These are phyloP conservation scores for Exophiala lecanii-corni DNA, from an alignment of 2,329 filamentous ascomycete genomes.

Conservation along the genomic window DNA sequence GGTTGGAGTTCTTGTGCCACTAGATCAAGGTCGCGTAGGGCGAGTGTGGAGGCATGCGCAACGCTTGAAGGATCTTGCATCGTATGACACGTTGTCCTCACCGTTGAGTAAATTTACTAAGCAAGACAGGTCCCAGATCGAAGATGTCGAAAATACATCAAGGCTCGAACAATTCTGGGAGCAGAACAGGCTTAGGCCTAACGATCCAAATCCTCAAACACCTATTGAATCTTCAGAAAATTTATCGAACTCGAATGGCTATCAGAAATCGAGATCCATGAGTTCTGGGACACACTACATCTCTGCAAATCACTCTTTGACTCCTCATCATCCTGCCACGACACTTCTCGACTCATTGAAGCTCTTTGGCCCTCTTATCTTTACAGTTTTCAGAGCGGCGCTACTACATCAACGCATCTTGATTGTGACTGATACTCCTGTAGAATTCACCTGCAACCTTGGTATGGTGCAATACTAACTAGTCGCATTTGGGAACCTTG, in stretches of 20 bases:
- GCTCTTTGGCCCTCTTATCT: conserved; percentile 83
- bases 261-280: conserved; percentile 35
- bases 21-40: conserved; percentile 80
- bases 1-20: conserved; percentile 79
- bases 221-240: conserved; percentile 6
- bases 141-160: conserved; percentile 58
- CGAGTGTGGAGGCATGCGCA: conserved; percentile 85
- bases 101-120: conserved; percentile 22
- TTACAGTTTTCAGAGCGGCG: conserved; percentile 83
- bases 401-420: conserved; percentile 82
- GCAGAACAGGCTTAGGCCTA: conserved; percentile 43
- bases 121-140: conserved; percentile 50
- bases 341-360: conserved; percentile 74
- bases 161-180: conserved; percentile 79
- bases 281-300: conserved; percentile 41
- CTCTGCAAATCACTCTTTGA: conserved; percentile 55
- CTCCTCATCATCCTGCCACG: conserved; percentile 78
- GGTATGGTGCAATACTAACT: conserved; percentile 50
- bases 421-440: conserved; percentile 78
- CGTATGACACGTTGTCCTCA: conserved; percentile 42
- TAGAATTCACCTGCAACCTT: conserved; percentile 82
- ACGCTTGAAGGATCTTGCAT: conserved; percentile 67
- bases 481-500: background rate
- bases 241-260: conserved; percentile 25
- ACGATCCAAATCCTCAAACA: conserved; percentile 44